Percentiles rank a stretch among this genome's conserved stretches.
Conservation (phyloP, 164 flowering plant species). For the Vitis riparia region DNA sequence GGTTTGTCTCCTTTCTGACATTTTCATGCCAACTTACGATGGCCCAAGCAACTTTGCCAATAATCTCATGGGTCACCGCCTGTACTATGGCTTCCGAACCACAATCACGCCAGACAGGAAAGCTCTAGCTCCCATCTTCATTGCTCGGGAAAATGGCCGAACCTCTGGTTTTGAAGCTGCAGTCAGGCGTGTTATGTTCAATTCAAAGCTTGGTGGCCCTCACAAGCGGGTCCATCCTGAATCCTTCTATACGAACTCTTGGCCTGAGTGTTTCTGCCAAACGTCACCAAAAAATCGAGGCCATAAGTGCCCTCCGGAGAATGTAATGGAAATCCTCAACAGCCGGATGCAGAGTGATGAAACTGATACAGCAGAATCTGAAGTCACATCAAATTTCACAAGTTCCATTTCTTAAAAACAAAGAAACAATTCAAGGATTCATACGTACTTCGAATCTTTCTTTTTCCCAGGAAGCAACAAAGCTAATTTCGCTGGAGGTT, state of each 20-base stretch:
- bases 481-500: no score
- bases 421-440: no score
- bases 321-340: slow-evolving; percentile 56
- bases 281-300: slow-evolving; percentile 55
- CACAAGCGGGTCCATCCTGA: slow-evolving; percentile 84
- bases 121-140: slow-evolving; percentile 83
- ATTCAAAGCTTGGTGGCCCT: slow-evolving; percentile 82
- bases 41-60: slow-evolving; percentile 99
- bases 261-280: slow-evolving; percentile 99
- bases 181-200: slow-evolving; percentile 67
- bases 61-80: slow-evolving; percentile 94
- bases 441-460: no score
- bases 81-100: slow-evolving; percentile 93
- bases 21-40: slow-evolving; percentile 98
- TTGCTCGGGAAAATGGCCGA: slow-evolving; percentile 69
- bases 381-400: slow-evolving; percentile 30
- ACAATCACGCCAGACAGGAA: slow-evolving; percentile 84
- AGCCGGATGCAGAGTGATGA: slow-evolving; percentile 44
- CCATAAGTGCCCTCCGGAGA: slow-evolving; percentile 77
- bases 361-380: slow-evolving; percentile 19
- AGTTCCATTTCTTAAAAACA: no score
- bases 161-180: slow-evolving; percentile 79
- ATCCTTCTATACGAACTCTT: slow-evolving; percentile 92
- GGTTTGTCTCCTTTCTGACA: slow-evolving; percentile 96
- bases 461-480: no score